Evolutionary conservation across 257 asterid genomes (phyloP), one percentile per base, ranked within the genome.

Genomic region (Handroanthus guayacan): DNA sequence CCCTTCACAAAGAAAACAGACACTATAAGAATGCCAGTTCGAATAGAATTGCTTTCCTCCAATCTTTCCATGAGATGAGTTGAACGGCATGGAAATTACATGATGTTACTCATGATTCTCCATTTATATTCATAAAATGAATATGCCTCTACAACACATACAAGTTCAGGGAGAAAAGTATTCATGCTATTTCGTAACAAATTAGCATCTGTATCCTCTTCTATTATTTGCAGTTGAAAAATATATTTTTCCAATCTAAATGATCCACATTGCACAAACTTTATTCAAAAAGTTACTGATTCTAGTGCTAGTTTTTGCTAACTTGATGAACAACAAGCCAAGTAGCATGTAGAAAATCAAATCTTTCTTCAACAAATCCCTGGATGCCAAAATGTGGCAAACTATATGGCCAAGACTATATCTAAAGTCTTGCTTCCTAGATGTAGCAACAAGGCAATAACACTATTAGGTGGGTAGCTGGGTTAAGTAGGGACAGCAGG

Each of bases 1-100:
- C 89, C 94, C 95, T 90, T 51, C 18, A 76, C 74, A 83, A 48
- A 13, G 68, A 62, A 51, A 82, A 86, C 11, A 79, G 65, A 73
- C 76, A 71, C 63, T 66, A 84, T 74, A 62, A 61, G 80, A 81
- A 76, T n/a, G 48, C 67, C 31, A 75, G 36, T 61, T 67, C 62
- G 48, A 8, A 67, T 51, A 67, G 45, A 61, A 51, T 41, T 16
- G 34, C 31, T 50, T 64, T 50, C 36, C 58, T 48, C 61, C 56
- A 55, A 76, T 45, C 51, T 64, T 70, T 54, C 43, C 43, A 61
- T 36, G 61, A 58, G 78, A 68, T 36, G 61, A 58, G 78, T 52
- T 16, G 39, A 14, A 65, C 20, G 50, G 69, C 34, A 51, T 16
- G 62, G 50, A 11, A 72, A 45, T 20, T 56, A 67, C 36, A 45